These are phyloP conservation scores for Epichloe scottii DNA, from an alignment of 2,329 filamentous ascomycete species.

Conservation along the genomic window DNA sequence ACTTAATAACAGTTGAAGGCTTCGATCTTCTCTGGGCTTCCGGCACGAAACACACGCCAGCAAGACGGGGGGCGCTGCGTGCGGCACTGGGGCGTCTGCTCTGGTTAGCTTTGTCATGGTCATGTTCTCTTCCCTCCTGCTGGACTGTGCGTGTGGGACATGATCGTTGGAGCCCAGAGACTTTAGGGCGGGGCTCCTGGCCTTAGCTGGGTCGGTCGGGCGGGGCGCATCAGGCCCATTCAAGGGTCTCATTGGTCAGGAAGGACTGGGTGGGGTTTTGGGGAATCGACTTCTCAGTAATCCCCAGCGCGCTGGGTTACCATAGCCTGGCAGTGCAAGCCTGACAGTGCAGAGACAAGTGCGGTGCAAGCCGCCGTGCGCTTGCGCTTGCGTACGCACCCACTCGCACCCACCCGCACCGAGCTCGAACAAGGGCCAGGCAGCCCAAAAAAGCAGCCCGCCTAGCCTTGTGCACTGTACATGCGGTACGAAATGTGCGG, in stretches of 20 bases:
- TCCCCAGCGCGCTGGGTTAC: background rate
- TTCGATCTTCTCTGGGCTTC: constrained; percentile 2
- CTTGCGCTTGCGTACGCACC: no score
- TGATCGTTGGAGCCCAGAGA: background rate
- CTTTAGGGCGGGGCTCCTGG: background rate
- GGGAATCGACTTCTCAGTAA: background rate
- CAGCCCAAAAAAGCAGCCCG: no score
- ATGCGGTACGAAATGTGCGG: background rate
- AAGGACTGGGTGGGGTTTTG: background rate
- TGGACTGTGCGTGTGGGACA: background rate
- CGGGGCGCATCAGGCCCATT: constrained; percentile 11
- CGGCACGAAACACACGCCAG: background rate
- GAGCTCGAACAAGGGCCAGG: no score
- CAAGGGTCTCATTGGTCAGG: background rate
- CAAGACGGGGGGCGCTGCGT: background rate
- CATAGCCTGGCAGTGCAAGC: background rate
- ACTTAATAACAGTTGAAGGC: background rate
- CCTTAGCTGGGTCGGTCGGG: constrained; percentile 12
- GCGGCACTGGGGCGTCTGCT: background rate
- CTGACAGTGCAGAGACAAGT: no score
- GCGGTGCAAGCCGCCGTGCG: no score
- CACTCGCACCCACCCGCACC: no score
- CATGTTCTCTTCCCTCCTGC: background rate
- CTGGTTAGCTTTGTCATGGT: no score
- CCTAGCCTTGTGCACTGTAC: background rate